These are phyloP conservation scores for Acmispon strigosus DNA, from an alignment of 306 rosid genomes.

Conservation along the genomic window DNA sequence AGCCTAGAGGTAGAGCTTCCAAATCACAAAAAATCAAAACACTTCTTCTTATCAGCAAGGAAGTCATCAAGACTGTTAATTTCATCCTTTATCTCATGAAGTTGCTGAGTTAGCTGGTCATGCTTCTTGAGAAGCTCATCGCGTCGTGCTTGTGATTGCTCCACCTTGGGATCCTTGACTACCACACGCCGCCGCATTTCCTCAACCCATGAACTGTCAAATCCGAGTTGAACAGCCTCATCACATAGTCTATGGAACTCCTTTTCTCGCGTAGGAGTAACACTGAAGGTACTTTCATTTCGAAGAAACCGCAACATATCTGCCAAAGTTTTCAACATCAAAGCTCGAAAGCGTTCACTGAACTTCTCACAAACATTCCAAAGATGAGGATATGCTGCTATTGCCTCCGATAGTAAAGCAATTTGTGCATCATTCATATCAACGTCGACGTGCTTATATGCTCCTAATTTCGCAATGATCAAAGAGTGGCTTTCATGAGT, in stretches of 20 bases:
- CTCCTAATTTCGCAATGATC: neutral
- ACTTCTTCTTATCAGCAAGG: neutral
- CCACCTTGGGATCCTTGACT: neutral
- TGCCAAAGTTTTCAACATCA: slow-evolving; percentile 4
- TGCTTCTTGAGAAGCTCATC: neutral
- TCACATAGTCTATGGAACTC: neutral
- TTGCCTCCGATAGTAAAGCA: neutral
- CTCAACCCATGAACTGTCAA: slow-evolving; percentile 16
- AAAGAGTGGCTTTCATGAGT: neutral
- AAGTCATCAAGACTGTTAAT: neutral
- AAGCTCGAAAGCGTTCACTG: slow-evolving; percentile 7
- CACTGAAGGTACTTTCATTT: neutral
- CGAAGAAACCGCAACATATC: slow-evolving; percentile 9
- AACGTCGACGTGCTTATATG: neutral
- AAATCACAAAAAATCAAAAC: slow-evolving; percentile 6
- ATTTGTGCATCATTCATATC: slow-evolving; percentile 16
- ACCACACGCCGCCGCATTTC: neutral
- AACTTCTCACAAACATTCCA: neutral
- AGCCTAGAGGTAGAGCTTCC: neutral
- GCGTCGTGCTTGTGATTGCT: neutral
- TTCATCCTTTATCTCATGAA: neutral
- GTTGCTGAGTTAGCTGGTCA: neutral
- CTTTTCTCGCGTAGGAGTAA: neutral
- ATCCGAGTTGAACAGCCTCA: slow-evolving; percentile 5
- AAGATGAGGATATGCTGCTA: slow-evolving; percentile 9